Base-by-base conservation (phyloP, 345 rosid species). In the Linum trigynum region DNA sequence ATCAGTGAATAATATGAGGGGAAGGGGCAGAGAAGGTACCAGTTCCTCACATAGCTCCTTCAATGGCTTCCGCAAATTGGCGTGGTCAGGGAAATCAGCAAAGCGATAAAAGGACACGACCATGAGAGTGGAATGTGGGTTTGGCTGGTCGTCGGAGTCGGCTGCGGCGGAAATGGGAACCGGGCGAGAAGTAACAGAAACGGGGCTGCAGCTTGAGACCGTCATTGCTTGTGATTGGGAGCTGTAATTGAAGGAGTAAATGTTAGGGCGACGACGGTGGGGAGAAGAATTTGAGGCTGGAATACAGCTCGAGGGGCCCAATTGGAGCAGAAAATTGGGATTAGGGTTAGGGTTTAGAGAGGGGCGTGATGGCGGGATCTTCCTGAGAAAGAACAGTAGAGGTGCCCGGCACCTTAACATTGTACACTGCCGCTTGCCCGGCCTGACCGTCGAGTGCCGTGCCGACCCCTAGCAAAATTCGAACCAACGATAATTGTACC, bases 81-180 rank as follows among this genome's bases (percentile, higher is more conserved):
- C 89, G 66, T 88, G 89, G 81, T 88, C 94, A 2, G 84, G 86
- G 56, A 92, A 85, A 69, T 85, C 90, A 66, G 98, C 88, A 63
- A 92, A 92, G 75, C 82, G 85, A 84, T 90, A 88, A 78, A 90
- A 86, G 1, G 97, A 92, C 11, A 90, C 90, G 45, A 92, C 91
- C 53, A 85, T 83, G 38, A 88, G 90, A 39, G 77, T 67, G 40
- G 67, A 59, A 4, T 51, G 59, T 1, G 68, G 62, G 37, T 64
- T 69, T 9, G 74, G 32, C 45, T 42, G 70, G 45, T 56, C 38
- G 45, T 23, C 32, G 32, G 64, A 67, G 10, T 66, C 77, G 73
- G 76, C 35, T 57, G 10, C 39, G 36, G 50, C 55, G 39, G 69
- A 39, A 66, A 57, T 61, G 23, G 72, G 39, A 56, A 73, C 57